These are phyloP conservation scores for Uronychia setigera DNA, from an alignment of 73 alveolate species.

Conservation along the genomic window DNA sequence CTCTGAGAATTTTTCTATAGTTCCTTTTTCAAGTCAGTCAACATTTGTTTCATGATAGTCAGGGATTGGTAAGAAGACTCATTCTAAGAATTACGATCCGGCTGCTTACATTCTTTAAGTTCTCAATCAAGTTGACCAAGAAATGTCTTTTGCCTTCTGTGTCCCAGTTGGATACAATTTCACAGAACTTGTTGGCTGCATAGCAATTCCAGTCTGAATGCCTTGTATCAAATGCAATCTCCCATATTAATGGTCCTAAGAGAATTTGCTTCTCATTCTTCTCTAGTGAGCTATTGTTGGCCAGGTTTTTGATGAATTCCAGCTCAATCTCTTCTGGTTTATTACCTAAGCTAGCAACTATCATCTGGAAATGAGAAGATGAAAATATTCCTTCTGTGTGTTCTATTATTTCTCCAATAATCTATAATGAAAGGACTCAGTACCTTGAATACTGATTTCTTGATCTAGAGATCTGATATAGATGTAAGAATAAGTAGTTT, in stretches of 20 bases:
- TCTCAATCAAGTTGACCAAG: conserved; percentile 5
- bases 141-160: not conserved
- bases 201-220: not conserved
- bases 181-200: conserved; percentile 17
- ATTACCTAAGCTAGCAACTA: no score
- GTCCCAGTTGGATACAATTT: conserved; percentile 13
- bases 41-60: conserved; percentile 25
- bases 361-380: no score
- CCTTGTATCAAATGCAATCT: not conserved
- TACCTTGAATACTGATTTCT: not conserved
- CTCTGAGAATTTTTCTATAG: not conserved
- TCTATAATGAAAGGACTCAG: not conserved
- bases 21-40: conserved; percentile 30
- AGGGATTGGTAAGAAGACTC: conserved; percentile 16
- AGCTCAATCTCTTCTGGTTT: no score
- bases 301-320: not conserved
- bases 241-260: not conserved
- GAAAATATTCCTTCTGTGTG: not conserved
- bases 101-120: not conserved
- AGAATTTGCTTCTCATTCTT: not conserved
- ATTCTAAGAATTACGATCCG: not conserved
- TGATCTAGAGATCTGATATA: not conserved
- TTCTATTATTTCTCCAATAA: not conserved
- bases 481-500: no score
- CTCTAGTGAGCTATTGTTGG: not conserved